These are phyloP conservation scores for Fusarium sp. DNA, from an alignment of 2,329 filamentous ascomycete species.

Conservation along the genomic window DNA sequence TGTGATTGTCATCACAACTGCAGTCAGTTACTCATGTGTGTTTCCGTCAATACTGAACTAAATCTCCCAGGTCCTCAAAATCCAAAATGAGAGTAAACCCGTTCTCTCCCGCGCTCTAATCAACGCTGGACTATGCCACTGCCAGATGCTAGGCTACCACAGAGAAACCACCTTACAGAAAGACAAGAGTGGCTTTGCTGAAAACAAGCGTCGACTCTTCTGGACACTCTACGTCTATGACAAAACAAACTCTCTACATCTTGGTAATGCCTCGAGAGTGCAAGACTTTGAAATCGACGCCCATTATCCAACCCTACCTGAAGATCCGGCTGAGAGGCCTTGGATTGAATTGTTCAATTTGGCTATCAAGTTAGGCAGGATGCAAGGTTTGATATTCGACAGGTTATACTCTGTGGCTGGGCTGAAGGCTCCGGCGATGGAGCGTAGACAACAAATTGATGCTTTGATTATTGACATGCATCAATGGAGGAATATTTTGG, in stretches of 20 bases:
- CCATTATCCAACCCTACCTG: constrained; percentile 13
- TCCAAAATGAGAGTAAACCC: constrained; percentile 27
- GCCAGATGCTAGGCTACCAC: constrained; percentile 41
- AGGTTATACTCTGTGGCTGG: constrained; percentile 30
- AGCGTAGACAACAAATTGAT: constrained; percentile 24
- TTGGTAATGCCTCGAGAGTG: constrained; percentile 31
- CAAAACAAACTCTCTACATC: constrained; percentile 33
- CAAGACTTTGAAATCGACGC: constrained; percentile 39
- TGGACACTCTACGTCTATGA: constrained; percentile 41
- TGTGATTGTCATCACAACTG: constrained; percentile 25
- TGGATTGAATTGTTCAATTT: constrained; percentile 32
- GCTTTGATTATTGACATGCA: constrained; percentile 15
- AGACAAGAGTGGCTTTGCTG: constrained; percentile 15
- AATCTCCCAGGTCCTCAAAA: constrained; percentile 23
- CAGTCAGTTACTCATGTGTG: not conserved
- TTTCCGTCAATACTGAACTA: accelerated
- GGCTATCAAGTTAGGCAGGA: constrained; percentile 27
- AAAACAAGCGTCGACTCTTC: constrained; percentile 31
- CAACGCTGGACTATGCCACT: constrained; percentile 30
- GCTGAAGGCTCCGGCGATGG: constrained; percentile 9
- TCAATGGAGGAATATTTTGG: constrained; percentile 27
- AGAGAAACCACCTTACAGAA: constrained; percentile 34
- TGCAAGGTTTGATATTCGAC: constrained; percentile 27
- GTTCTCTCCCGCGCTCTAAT: constrained; percentile 28
- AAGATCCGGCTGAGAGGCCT: constrained; percentile 14